Conservation (phyloP, 2,329 filamentous ascomycete genomes). For the Orbilia oligospora region DNA sequence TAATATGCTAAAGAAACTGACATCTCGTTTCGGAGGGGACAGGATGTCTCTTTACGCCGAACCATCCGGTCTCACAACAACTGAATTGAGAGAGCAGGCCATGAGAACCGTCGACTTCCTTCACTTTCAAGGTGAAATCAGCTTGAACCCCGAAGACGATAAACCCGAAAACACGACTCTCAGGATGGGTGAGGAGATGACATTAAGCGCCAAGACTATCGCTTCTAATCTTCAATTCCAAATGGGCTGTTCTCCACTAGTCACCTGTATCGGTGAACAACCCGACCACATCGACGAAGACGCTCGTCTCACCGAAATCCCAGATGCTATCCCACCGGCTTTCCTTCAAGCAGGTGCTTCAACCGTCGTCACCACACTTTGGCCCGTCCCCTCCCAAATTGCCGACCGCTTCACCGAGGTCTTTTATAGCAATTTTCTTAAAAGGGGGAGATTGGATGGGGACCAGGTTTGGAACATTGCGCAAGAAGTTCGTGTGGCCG, state of each 20-base stretch:
- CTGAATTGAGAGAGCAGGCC: conserved; percentile 24
- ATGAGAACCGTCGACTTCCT: conserved; percentile 48
- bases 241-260: conserved; percentile 32
- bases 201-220: conserved; percentile 38
- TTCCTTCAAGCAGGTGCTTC: conserved; percentile 52
- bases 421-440: conserved; percentile 33
- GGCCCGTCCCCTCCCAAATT: conserved; percentile 41
- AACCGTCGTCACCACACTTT: conserved; percentile 48
- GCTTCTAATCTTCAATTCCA: conserved; percentile 18
- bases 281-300: background rate
- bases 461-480: conserved; percentile 46
- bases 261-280: conserved; percentile 29
- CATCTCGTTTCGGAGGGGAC: background rate
- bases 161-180: conserved; percentile 20
- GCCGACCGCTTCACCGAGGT: conserved; percentile 41
- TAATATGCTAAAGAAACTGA: background rate
- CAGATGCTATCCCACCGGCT: conserved; percentile 38
- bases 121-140: conserved; percentile 43
- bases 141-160: conserved; percentile 18
- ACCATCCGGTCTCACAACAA: background rate
- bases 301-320: conserved; percentile 14
- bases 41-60: background rate
- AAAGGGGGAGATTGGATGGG: background rate
- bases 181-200: conserved; percentile 13
- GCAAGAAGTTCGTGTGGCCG: conserved; percentile 7